phyloP scores from a whole-genome alignment of 139 green algal genomes.

The Closterium sp. region DNA sequence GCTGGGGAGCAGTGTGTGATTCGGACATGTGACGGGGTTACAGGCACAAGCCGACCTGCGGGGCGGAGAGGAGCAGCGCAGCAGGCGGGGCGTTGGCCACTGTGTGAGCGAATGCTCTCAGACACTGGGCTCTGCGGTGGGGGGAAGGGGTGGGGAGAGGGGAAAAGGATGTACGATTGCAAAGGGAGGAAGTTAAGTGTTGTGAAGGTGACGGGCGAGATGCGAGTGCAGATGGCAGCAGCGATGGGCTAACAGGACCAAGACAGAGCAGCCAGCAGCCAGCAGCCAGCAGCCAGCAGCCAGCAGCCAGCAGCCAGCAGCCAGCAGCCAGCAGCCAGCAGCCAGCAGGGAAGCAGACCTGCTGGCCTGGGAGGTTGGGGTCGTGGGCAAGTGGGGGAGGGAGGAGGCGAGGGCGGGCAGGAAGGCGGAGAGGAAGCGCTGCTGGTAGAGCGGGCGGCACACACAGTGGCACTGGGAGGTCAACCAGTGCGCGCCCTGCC shows the following conservation, averaged over 20 bases:
- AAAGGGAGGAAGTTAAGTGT: background rate
- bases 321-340: too few species aligned
- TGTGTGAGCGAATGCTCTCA: background rate
- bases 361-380: background rate
- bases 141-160: background rate
- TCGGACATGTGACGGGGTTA: background rate
- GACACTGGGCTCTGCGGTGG: background rate
- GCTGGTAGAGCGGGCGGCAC: constrained; percentile 1
- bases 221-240: too few species aligned
- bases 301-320: too few species aligned
- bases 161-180: background rate
- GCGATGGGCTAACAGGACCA: too few species aligned
- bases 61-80: background rate
- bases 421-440: constrained; percentile 14
- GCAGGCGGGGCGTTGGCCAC: background rate
- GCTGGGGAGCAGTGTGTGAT: background rate
- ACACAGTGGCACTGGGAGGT: background rate
- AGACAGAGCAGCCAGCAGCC: too few species aligned
- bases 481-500: background rate
- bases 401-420: background rate
- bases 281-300: too few species aligned
- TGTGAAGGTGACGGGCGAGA: too few species aligned
- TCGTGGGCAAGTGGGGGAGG: background rate
- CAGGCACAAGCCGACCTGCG: background rate
- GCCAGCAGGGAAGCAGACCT: background rate